phyloP scores from a whole-genome alignment of 2,329 filamentous ascomycete genomes.

The Pseudocercospora ulei region DNA sequence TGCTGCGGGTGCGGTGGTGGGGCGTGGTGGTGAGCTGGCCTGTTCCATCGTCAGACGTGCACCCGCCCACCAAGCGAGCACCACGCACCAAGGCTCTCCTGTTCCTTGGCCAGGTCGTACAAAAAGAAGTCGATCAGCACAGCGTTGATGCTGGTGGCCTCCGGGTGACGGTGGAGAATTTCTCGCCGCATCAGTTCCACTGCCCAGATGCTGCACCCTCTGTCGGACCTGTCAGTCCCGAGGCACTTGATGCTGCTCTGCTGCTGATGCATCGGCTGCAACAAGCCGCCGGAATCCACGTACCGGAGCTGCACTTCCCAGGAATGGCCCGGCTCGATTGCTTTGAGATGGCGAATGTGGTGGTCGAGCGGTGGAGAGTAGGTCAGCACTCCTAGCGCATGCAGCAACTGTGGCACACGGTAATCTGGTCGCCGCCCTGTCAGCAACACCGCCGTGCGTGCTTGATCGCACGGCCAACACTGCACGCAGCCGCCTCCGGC shows the following conservation, averaged over 20 bases:
- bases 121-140: slow-evolving; percentile 95
- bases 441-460: slow-evolving; percentile 10
- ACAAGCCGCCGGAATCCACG: slow-evolving; percentile 2
- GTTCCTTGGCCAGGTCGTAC: slow-evolving; percentile 85
- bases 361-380: slow-evolving; percentile 73
- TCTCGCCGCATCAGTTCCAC: slow-evolving; percentile 79
- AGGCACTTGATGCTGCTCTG: not conserved
- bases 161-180: slow-evolving; percentile 63
- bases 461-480: slow-evolving; percentile 1
- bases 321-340: slow-evolving; percentile 59
- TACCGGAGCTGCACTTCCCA: slow-evolving; percentile 77
- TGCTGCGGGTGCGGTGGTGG: slow-evolving; percentile 19
- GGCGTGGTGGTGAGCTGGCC: slow-evolving; percentile 18
- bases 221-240: slow-evolving; percentile 13
- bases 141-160: slow-evolving; percentile 59
- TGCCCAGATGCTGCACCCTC: slow-evolving; percentile 88
- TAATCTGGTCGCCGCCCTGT: slow-evolving; percentile 53
- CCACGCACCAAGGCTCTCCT: slow-evolving; percentile 48
- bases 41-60: slow-evolving; percentile 16
- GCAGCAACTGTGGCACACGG: slow-evolving; percentile 85
- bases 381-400: slow-evolving; percentile 67
- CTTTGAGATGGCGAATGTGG: slow-evolving; percentile 54
- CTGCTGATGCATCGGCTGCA: not conserved
- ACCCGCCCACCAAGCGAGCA: not conserved
- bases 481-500: slow-evolving; percentile 9